phyloP scores from a whole-genome alignment of 495 filamentous ascomycete species.

The Monascus purpureus region DNA sequence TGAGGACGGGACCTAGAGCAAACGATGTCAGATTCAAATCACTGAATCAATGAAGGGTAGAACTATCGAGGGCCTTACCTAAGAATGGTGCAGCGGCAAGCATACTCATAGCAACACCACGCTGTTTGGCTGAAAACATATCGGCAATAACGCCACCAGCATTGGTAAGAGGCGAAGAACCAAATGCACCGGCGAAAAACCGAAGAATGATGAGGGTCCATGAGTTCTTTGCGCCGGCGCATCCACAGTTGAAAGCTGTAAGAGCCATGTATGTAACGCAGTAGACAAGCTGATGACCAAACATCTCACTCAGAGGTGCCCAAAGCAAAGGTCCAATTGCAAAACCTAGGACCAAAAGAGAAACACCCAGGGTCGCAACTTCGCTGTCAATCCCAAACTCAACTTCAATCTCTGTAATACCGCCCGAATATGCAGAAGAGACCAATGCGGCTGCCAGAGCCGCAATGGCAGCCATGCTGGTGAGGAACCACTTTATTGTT shows the following conservation, averaged over 20 bases:
- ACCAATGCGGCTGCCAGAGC: slow-evolving; percentile 52
- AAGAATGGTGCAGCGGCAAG: slow-evolving; percentile 57
- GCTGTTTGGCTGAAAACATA: slow-evolving; percentile 49
- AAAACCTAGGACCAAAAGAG: slow-evolving; percentile 38
- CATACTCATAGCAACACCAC: slow-evolving; percentile 48
- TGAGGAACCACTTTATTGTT: slow-evolving; percentile 45
- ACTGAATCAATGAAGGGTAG: no score
- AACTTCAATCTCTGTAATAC: slow-evolving; percentile 32
- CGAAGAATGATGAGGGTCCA: slow-evolving; percentile 53
- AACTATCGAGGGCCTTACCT: no score
- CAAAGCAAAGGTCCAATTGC: background rate
- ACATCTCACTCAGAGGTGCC: background rate
- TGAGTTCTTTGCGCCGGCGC: background rate
- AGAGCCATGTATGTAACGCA: background rate
- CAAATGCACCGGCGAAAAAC: slow-evolving; percentile 67
- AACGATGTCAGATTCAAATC: no score
- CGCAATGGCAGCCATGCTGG: slow-evolving; percentile 40
- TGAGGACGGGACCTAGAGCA: slow-evolving; percentile 54
- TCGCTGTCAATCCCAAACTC: slow-evolving; percentile 26
- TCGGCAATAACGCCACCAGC: slow-evolving; percentile 66
- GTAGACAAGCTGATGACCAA: background rate
- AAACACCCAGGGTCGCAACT: slow-evolving; percentile 24
- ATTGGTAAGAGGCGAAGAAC: slow-evolving; percentile 59
- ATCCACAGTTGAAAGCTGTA: slow-evolving; percentile 21
- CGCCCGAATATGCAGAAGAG: slow-evolving; percentile 49